Evolutionary conservation across 805 yeast species (phyloP).

Genomic region (Kodamaea kakaduensis): DNA sequence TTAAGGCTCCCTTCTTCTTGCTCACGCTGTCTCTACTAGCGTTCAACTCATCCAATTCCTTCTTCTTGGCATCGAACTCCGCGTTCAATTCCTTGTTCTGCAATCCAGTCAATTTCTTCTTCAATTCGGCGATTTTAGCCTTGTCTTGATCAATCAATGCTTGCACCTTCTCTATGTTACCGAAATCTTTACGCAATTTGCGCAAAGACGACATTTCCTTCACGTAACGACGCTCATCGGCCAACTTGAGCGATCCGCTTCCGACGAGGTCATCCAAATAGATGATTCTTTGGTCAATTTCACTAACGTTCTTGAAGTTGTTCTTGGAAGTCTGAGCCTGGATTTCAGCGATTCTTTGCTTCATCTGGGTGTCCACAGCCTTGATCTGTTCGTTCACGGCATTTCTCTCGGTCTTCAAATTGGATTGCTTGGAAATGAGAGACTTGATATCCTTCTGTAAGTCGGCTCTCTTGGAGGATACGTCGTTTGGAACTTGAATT

Average conservation of each 20-base stretch:
- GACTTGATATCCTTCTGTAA: constrained; percentile 37
- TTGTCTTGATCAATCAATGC: constrained; percentile 75
- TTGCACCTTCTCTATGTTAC: constrained; percentile 69
- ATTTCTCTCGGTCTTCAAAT: constrained; percentile 45
- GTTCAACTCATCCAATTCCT: constrained; percentile 64
- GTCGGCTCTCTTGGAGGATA: constrained; percentile 28
- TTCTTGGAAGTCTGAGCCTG: constrained; percentile 67
- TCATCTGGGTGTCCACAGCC: constrained; percentile 61
- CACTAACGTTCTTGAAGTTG: constrained; percentile 62
- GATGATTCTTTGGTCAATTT: constrained; percentile 62
- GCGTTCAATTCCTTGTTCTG: constrained; percentile 63
- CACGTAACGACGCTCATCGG: constrained; percentile 81
- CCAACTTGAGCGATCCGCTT: constrained; percentile 76
- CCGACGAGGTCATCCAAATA: constrained; percentile 71
- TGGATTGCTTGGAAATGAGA: constrained; percentile 43
- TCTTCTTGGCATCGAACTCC: constrained; percentile 64
- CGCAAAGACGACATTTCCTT: constrained; percentile 83
- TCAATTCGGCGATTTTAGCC: constrained; percentile 69
- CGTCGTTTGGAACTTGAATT: constrained; percentile 28
- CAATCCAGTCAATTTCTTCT: constrained; percentile 56
- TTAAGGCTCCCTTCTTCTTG: constrained; percentile 62
- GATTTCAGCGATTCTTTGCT: constrained; percentile 72
- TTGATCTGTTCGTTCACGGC: constrained; percentile 68
- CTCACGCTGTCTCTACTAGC: constrained; percentile 55
- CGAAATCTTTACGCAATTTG: constrained; percentile 76